These are phyloP conservation scores for Kickxella alabastrina DNA, from an alignment of 192 early-diverging fungal genomes.

Conservation along the genomic window DNA sequence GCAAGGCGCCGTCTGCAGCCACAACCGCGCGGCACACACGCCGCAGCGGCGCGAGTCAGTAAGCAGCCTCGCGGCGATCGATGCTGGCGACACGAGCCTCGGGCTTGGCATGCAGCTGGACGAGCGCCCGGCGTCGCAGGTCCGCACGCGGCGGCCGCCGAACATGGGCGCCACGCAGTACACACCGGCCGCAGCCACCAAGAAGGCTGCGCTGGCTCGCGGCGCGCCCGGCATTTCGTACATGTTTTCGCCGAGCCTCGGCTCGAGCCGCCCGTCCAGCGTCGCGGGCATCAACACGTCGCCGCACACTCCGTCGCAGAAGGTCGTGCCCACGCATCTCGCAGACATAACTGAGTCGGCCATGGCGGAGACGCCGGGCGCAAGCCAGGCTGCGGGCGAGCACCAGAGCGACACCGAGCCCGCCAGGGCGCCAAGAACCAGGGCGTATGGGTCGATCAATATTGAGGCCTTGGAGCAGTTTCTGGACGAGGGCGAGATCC, in stretches of 20 bases:
- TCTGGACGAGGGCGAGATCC: slow-evolving; percentile 42
- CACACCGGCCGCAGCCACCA: slow-evolving; percentile 25
- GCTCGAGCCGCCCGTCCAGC: slow-evolving; percentile 43
- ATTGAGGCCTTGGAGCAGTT: slow-evolving; percentile 43
- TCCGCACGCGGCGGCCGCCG: slow-evolving; percentile 12
- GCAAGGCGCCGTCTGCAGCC: neutral
- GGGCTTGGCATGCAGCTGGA: slow-evolving; percentile 15
- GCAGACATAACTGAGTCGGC: neutral
- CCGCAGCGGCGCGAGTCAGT: slow-evolving; percentile 4
- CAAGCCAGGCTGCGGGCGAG: neutral
- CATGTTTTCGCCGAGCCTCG: slow-evolving; percentile 47
- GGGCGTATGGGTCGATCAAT: slow-evolving; percentile 36
- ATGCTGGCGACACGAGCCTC: slow-evolving; percentile 9
- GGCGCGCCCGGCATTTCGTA: slow-evolving; percentile 50
- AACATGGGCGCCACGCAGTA: slow-evolving; percentile 43
- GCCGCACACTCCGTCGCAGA: slow-evolving; percentile 4
- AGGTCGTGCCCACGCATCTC: neutral
- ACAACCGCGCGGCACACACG: too few relatives aligned
- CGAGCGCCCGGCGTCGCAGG: slow-evolving; percentile 24
- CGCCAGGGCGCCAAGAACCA: neutral
- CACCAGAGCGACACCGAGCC: neutral
- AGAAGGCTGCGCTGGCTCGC: slow-evolving; percentile 32
- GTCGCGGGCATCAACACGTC: slow-evolving; percentile 24
- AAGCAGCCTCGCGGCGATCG: slow-evolving; percentile 7
- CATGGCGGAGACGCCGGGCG: neutral